phyloP scores from a whole-genome alignment of 306 rosid species.

The Corylus americana region DNA sequence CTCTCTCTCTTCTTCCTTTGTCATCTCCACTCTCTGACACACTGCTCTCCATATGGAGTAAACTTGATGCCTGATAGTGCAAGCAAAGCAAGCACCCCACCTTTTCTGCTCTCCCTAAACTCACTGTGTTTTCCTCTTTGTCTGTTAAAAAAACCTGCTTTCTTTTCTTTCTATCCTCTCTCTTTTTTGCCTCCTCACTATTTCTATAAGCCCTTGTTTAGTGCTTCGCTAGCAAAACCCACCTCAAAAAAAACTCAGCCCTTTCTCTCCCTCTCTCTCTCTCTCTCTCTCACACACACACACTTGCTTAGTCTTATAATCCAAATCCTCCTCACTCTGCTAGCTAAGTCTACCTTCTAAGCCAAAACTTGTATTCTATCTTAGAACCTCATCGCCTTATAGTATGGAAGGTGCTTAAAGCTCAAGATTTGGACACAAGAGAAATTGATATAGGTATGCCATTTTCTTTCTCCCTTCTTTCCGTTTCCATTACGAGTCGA shows the following conservation, averaged over 20 bases:
- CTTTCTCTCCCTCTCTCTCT: constrained; percentile 15
- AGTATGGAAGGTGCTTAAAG: constrained; percentile 18
- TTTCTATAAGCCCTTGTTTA: constrained; percentile 57
- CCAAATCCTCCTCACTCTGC: constrained; percentile 13
- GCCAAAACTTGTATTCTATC: constrained; percentile 21
- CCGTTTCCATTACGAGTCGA: constrained; percentile 16
- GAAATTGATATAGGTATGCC: constrained; percentile 13
- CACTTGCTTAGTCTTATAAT: constrained; percentile 16
- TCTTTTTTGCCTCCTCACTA: constrained; percentile 13
- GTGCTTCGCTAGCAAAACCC: constrained; percentile 51
- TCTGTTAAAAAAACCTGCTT: constrained; percentile 45
- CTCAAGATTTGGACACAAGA: constrained; percentile 2
- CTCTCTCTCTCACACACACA: neutral
- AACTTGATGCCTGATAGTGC: constrained; percentile 74
- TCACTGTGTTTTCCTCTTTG: constrained; percentile 36
- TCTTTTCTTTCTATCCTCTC: neutral
- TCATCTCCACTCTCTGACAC: constrained; percentile 64
- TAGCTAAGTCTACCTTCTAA: constrained; percentile 17
- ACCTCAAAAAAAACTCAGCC: constrained; percentile 24
- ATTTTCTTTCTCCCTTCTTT: constrained; percentile 10
- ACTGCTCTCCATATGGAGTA: constrained; percentile 55
- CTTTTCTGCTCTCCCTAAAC: constrained; percentile 27
- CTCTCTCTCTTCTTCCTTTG: constrained; percentile 26
- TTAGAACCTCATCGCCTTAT: constrained; percentile 10
- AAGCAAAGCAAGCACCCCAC: constrained; percentile 68